phyloP scores from a whole-genome alignment of 805 yeast genomes.

The Wickerhamiella qilinensis region DNA sequence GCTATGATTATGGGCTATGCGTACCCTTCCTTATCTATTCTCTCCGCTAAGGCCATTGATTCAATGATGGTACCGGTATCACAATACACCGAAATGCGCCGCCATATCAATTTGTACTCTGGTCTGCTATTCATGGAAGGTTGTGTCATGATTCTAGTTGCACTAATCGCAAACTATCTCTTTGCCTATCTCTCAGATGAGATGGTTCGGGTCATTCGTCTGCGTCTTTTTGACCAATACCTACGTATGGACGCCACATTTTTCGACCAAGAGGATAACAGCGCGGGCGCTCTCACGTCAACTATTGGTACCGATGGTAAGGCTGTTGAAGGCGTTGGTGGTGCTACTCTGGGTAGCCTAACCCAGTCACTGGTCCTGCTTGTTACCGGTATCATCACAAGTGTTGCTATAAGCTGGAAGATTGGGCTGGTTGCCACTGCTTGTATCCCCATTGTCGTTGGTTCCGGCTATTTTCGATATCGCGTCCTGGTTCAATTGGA shows the following conservation, averaged over 20 bases:
- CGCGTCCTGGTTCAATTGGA: conserved; percentile 10
- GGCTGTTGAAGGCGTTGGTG: conserved; percentile 16
- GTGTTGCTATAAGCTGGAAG: conserved; percentile 16
- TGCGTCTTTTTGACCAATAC: conserved; percentile 10
- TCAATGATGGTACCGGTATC: conserved; percentile 22
- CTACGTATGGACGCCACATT: conserved; percentile 18
- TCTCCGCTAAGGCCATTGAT: conserved; percentile 23
- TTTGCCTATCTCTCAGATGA: conserved; percentile 18
- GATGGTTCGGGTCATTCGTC: conserved; percentile 18
- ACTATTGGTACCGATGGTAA: conserved; percentile 19
- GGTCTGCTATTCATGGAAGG: conserved; percentile 24
- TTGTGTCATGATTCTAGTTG: conserved; percentile 15
- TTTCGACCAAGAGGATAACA: conserved; percentile 16
- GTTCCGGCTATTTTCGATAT: conserved; percentile 15
- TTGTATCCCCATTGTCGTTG: conserved; percentile 14
- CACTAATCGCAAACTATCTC: conserved; percentile 11
- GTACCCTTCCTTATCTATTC: conserved; percentile 23
- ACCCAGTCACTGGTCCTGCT: conserved; percentile 13
- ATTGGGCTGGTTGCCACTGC: conserved; percentile 16
- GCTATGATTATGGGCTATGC: conserved; percentile 23
- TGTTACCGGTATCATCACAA: conserved; percentile 14
- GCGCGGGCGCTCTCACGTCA: conserved; percentile 16
- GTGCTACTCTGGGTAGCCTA: conserved; percentile 18
- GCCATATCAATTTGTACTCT: conserved; percentile 19
- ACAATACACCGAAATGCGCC: conserved; percentile 21